Evolutionary conservation across 2,329 filamentous ascomycete species (phyloP), one percentile per base, ranked within the genome.

Genomic region (Fusarium tjaetaba): DNA sequence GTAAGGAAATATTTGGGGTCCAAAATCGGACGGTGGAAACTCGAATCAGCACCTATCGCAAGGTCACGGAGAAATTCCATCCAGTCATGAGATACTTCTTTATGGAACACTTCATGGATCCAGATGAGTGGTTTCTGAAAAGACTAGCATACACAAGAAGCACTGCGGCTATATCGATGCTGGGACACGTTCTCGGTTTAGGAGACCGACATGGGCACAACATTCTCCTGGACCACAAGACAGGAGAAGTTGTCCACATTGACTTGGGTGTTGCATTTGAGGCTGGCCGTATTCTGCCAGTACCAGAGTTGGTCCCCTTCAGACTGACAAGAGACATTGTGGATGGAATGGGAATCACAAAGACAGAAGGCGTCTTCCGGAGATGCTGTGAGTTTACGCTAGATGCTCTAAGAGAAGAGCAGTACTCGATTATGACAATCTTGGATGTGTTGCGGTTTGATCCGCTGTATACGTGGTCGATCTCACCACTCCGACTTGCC

Each of bases 301-400:
- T 99, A 2, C 97, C 96, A 0, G 97, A 99, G 84, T 90, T 97
- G 6, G 96, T 99, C 0, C 97, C 96, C 0, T 99, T 99, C 86
- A 91, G 96, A 2, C 85, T 99, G 60, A 98, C 96, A 15, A 89
- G 96, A 61, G 96, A 99, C 78, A 92, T 99, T 61, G 94, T 98
- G 10, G 97, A 99, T 79, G 97, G 94, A 32, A 98, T 99, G 94
- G 96, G 96, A 34, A 93, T 97, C 75, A 97, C 94, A 6, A 94
- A 94, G 78, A 97, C 95, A 0, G 97, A 99, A 82, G 96, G 96
- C 7, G 95, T 98, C 0, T 99, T 98, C 85, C 90, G 96, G 13
- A 91, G 97, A n/a, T 98, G 96, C 83, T 99, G 96, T 81, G 97
- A 99, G 81, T 98, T 98, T 81, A 98, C 95, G 0, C 89, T 99